These are phyloP conservation scores for Kluyveromyces aestuarii DNA, from an alignment of 805 yeast genomes.

Conservation along the genomic window DNA sequence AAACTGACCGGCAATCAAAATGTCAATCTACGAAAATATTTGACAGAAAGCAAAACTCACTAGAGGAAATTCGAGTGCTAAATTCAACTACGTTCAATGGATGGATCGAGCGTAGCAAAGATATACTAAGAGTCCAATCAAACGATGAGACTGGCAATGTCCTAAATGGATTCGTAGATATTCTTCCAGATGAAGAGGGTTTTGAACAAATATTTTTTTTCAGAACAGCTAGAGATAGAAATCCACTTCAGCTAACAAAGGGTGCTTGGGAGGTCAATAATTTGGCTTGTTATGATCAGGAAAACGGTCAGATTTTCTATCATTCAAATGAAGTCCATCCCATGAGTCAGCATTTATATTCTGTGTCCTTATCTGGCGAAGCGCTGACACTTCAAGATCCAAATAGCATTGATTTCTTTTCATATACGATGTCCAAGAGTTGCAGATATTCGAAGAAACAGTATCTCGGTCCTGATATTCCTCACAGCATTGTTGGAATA, in stretches of 20 bases:
- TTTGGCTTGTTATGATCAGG: slow-evolving; percentile 37
- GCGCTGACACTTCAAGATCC: slow-evolving; percentile 15
- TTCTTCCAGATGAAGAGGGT: slow-evolving; percentile 41
- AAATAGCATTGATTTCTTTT: slow-evolving; percentile 15
- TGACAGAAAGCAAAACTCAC: slow-evolving; percentile 23
- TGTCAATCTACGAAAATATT: slow-evolving; percentile 40
- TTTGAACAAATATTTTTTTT: slow-evolving; percentile 60
- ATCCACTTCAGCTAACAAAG: slow-evolving; percentile 34
- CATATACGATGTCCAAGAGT: slow-evolving; percentile 46
- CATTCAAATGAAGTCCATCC: slow-evolving; percentile 37
- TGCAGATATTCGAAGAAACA: slow-evolving; percentile 35
- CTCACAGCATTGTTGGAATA: slow-evolving; percentile 21
- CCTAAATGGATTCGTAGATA: slow-evolving; percentile 53
- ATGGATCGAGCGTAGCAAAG: slow-evolving; percentile 50
- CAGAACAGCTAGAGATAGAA: slow-evolving; percentile 32
- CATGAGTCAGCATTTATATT: slow-evolving; percentile 52
- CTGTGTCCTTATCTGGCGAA: slow-evolving; percentile 31
- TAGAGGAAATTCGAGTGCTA: slow-evolving; percentile 35
- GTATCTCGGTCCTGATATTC: slow-evolving; percentile 19
- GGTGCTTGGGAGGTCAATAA: slow-evolving; percentile 48
- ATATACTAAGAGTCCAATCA: slow-evolving; percentile 20
- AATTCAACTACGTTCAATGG: slow-evolving; percentile 40
- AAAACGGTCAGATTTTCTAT: slow-evolving; percentile 43
- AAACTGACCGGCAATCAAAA: slow-evolving; percentile 56
- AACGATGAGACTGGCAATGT: slow-evolving; percentile 15